Conservation (phyloP, 2,329 filamentous ascomycete genomes). For the Paramyrothecium roridum region DNA sequence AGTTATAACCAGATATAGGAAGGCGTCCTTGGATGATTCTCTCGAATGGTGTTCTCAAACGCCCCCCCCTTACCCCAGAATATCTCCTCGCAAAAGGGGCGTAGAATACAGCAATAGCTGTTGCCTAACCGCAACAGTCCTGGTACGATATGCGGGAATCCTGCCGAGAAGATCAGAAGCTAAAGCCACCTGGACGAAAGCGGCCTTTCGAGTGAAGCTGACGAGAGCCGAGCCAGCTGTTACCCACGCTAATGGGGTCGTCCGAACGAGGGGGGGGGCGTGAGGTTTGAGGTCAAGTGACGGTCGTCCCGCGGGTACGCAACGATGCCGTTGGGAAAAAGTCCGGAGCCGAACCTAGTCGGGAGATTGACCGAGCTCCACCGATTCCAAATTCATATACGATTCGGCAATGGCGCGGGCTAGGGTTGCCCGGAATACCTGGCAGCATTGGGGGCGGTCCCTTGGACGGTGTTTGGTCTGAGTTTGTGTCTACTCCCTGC, state of each 20-base stretch:
- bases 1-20: background rate
- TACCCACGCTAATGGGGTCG: too few relatives aligned
- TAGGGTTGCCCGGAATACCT: too few relatives aligned
- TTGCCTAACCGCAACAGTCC: background rate
- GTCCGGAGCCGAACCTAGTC: too few relatives aligned
- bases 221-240: background rate
- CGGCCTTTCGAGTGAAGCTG: background rate
- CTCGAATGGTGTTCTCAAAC: background rate
- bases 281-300: background rate
- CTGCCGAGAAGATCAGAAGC: background rate
- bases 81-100: background rate
- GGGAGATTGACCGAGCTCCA: too few relatives aligned
- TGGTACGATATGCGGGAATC: background rate
- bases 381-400: too few relatives aligned
- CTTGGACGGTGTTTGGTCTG: too few relatives aligned
- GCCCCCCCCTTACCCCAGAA: background rate
- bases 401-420: too few relatives aligned
- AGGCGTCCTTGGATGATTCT: background rate
- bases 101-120: too few relatives aligned
- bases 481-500: too few relatives aligned
- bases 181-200: background rate
- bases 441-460: too few relatives aligned
- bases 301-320: background rate
- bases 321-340: too few relatives aligned
- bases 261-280: too few relatives aligned